Evolutionary conservation across 164 flowering plant species (phyloP), one percentile per base, ranked within the genome.

Genomic region (Pachysandra terminalis): DNA sequence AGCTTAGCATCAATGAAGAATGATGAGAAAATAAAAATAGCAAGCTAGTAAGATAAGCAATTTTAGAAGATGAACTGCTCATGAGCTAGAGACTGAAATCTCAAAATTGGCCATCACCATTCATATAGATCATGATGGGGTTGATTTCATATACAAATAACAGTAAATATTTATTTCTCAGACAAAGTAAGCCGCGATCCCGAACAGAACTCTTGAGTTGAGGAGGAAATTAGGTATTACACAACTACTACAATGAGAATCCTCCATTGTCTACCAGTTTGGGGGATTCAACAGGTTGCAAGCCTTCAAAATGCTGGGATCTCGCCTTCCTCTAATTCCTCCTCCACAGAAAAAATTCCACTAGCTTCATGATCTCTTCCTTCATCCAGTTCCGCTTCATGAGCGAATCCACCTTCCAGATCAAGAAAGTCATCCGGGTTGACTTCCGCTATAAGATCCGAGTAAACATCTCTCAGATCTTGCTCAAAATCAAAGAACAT

Each of bases 321-420:
- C 76, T 90, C 95, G 13, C 95, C 96, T 71, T 88, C 97, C 75
- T 91, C 93, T 56, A 85, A 63, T 67, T 87, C 91, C 58, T 84
- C 85, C 25, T 64, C 87, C 55, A 9, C 37, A 4, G 61, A 45
- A 41, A 63, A 71, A 6, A 21, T 25, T 57, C 60, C 72, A 24
- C 54, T 32, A 13, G 62, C 65, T 12, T 27, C 19, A 9, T 51
- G 40, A 63, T 70, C 71, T 16, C 22, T 48, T 10, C 25, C 51
- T 53, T 41, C 71, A 10, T 40, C 69, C 19, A 19, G n/a, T 7
- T 53, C 79, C 12, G 17, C 74, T 61, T 78, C 78, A 6, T 69
- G 67, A 10, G 49, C 56, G 68, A 80, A 79, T 19, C 66, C 82
- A 51, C 78, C 81, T 16, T 81, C 88, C 27, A 78, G 75, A 71